Evolutionary conservation across 345 rosid genomes (phyloP).

Genomic region (Eucalyptus guilfoylei): DNA sequence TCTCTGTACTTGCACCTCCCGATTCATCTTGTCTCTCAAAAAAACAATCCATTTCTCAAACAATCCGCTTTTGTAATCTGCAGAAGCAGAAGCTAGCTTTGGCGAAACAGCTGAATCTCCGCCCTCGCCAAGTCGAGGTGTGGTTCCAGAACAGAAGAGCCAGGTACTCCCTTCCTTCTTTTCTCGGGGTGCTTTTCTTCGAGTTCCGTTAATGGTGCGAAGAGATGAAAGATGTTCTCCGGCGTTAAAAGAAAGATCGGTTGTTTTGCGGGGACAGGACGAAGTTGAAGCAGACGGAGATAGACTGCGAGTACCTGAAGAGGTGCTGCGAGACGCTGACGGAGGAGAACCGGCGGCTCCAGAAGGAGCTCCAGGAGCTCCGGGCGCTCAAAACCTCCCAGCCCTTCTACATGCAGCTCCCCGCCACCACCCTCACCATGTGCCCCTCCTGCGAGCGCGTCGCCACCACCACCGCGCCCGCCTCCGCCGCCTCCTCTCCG

Average conservation of each 20-base stretch:
- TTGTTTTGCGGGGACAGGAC: conserved; percentile 35
- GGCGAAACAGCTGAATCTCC: conserved; percentile 89
- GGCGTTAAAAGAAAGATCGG: background rate
- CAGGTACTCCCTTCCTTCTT: conserved; percentile 25
- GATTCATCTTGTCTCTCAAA: background rate
- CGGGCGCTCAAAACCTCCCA: conserved; percentile 76
- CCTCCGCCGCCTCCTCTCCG: background rate
- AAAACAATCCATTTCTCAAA: background rate
- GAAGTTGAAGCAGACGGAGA: conserved; percentile 97
- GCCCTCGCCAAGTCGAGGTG: conserved; percentile 97
- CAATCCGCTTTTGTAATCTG: background rate
- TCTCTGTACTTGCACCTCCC: conserved; percentile 1
- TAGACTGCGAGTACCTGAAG: conserved; percentile 94
- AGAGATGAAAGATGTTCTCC: background rate
- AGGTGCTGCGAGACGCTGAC: conserved; percentile 90
- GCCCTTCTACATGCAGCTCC: conserved; percentile 92
- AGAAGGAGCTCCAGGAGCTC: conserved; percentile 80
- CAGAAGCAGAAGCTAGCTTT: conserved; percentile 90
- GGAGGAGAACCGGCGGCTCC: conserved; percentile 87
- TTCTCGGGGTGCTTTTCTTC: background rate
- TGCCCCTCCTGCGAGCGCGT: conserved; percentile 98
- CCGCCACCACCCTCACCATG: conserved; percentile 99
- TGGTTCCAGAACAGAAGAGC: conserved; percentile 99
- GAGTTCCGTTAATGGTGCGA: background rate
- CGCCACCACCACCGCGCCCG: conserved; percentile 35